Evolutionary conservation across 371 early-diverging fungal genomes (phyloP), one percentile per base, ranked within the genome.

Genomic region (Syncephalastrum contaminatum): DNA sequence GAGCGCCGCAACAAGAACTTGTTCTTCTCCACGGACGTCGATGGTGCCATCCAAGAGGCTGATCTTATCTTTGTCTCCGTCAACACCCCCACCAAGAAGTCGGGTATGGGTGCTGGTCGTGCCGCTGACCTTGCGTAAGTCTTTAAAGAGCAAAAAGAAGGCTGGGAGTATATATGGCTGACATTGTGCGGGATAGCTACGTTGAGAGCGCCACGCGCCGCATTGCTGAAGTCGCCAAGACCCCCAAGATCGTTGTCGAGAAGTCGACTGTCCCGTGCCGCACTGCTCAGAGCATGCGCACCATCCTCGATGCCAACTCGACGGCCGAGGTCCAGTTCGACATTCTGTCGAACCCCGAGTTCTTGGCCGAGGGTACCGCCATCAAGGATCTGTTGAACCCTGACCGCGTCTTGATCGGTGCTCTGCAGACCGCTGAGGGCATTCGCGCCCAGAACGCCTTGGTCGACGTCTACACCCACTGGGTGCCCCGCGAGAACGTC

Each of bases 241-340:
- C 81, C 59, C 80, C 87, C 77, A 97, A 94, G 77, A 89, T 97
- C 62, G 92, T 97, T 4, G 89, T 97, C 36, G 96, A 94, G 67
- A 95, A 94, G 75, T 94, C 94, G 1, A 97, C 97, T 36, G 97
- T 97, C 10, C 97, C 97, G 30, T 95, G 96, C 74, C 85, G 92
- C 62, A 95, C 97, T 41, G 94, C 95, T 41, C 89, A 92, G 62
- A 79, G 83, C 67, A 91, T 97, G 86, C 86, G 92, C 56, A 83
- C 86, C 36, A 95, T 94, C 51, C 82, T 97, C 20, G 90, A 91
- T 53, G 86, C 93, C 48, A 91, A 94, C 77, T 88, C 85, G 15
- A 82, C 74, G 49, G 75, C 72, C 30, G 81, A 81, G 42, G 83
- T 94, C 39, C 80, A 75, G 21, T 95, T 97, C 62, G 89, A 90